phyloP scores from a whole-genome alignment of 179 eudicot genomes.

The Corrigiola litoralis region DNA sequence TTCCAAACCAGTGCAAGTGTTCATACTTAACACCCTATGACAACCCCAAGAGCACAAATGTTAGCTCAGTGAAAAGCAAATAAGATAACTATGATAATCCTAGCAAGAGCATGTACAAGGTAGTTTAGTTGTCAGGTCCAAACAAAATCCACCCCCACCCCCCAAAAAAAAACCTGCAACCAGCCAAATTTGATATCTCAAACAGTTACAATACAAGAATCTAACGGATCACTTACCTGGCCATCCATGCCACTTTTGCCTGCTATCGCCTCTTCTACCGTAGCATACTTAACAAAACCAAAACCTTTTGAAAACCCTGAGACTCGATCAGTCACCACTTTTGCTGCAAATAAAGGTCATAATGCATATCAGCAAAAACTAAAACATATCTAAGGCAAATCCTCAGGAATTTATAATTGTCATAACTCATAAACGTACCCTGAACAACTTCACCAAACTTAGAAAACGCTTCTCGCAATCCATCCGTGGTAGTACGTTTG shows the following conservation, averaged over 20 bases:
- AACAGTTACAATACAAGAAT: neutral
- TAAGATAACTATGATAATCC: too few relatives aligned
- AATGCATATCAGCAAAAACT: conserved; percentile 3
- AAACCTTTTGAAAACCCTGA: conserved; percentile 79
- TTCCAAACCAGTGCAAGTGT: too few relatives aligned
- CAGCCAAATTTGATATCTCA: neutral
- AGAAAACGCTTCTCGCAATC: conserved; percentile 49
- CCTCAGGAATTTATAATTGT: neutral
- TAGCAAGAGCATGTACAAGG: too few relatives aligned
- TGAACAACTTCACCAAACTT: conserved; percentile 68
- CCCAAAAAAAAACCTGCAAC: neutral
- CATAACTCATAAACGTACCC: conserved; percentile 33
- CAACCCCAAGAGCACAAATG: too few relatives aligned
- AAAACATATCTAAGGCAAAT: neutral
- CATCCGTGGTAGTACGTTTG: conserved; percentile 71
- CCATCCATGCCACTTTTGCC: conserved; percentile 89
- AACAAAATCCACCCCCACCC: too few relatives aligned
- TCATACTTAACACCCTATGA: too few relatives aligned
- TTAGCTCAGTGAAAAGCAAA: too few relatives aligned
- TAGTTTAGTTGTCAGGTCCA: too few relatives aligned
- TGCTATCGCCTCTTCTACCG: conserved; percentile 60
- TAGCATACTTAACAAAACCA: conserved; percentile 72
- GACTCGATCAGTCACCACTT: conserved; percentile 76
- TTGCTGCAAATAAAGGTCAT: conserved; percentile 45
- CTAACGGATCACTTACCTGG: conserved; percentile 31